phyloP scores from a whole-genome alignment of 495 filamentous ascomycete genomes.

The Barbatosphaeria neglecta region DNA sequence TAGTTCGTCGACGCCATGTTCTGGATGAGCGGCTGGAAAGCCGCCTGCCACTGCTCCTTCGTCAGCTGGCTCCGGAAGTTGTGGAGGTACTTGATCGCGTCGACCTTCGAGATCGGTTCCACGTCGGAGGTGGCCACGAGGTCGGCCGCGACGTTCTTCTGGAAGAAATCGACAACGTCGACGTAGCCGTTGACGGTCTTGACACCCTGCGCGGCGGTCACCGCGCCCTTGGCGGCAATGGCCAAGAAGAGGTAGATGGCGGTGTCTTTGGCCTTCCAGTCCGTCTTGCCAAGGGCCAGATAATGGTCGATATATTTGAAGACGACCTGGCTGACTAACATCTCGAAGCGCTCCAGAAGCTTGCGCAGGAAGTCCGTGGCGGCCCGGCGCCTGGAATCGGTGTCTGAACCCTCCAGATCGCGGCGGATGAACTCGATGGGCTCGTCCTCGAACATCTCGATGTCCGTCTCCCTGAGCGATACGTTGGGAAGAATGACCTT shows the following conservation, averaged over 20 bases:
- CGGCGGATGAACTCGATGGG: slow-evolving; percentile 96
- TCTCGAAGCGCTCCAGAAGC: slow-evolving; percentile 78
- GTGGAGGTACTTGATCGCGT: slow-evolving; percentile 95
- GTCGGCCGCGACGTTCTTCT: slow-evolving; percentile 75
- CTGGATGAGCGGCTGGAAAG: slow-evolving; percentile 80
- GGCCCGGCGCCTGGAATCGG: slow-evolving; percentile 79
- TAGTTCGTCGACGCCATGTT: slow-evolving; percentile 80
- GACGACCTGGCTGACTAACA: slow-evolving; percentile 68
- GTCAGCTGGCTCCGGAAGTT: slow-evolving; percentile 83
- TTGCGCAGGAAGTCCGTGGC: slow-evolving; percentile 88
- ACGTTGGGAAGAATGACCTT: slow-evolving; percentile 94
- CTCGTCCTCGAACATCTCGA: slow-evolving; percentile 95
- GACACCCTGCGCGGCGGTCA: slow-evolving; percentile 77
- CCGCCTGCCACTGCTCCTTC: slow-evolving; percentile 74
- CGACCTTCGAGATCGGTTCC: slow-evolving; percentile 84
- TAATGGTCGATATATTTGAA: slow-evolving; percentile 76
- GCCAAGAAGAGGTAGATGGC: slow-evolving; percentile 91
- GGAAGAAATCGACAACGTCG: slow-evolving; percentile 86
- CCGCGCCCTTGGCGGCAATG: slow-evolving; percentile 79
- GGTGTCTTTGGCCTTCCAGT: slow-evolving; percentile 97
- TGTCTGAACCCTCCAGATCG: slow-evolving; percentile 92
- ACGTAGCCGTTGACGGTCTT: slow-evolving; percentile 74
- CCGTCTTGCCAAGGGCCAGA: slow-evolving; percentile 49
- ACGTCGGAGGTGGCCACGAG: slow-evolving; percentile 53
- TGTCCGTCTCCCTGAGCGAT: slow-evolving; percentile 76